Evolutionary conservation across 192 early-diverging fungal species (phyloP).

Genomic region (Gonapodya prolifera): DNA sequence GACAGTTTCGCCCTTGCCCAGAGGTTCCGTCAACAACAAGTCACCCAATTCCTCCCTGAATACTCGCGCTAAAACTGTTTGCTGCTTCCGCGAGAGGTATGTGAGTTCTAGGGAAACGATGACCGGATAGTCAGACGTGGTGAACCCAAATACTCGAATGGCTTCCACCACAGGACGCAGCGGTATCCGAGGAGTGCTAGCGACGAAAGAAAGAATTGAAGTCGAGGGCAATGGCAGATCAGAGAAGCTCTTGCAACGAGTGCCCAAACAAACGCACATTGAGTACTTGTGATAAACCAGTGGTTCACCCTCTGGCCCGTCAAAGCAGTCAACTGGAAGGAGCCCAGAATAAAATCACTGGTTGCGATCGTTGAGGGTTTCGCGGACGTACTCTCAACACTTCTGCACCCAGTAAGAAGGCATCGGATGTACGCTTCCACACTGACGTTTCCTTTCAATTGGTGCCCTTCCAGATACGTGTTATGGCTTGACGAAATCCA

Average conservation of each 20-base stretch:
- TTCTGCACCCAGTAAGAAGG: slow-evolving; percentile 76
- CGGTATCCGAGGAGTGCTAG: slow-evolving; percentile 59
- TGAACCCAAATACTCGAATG: slow-evolving; percentile 77
- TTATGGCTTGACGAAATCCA: slow-evolving; percentile 83
- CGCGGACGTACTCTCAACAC: slow-evolving; percentile 53
- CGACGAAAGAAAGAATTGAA: not conserved
- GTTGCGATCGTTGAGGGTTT: slow-evolving; percentile 2
- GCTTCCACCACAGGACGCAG: slow-evolving; percentile 75
- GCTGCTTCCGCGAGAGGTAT: not conserved
- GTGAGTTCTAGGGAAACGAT: slow-evolving; percentile 62
- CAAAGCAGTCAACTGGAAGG: slow-evolving; percentile 74
- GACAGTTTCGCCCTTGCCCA: not conserved
- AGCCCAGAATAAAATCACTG: slow-evolving; percentile 6
- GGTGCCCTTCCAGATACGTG: slow-evolving; percentile 74
- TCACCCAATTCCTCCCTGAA: not conserved
- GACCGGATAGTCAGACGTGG: slow-evolving; percentile 64
- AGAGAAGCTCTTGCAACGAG: too few relatives aligned
- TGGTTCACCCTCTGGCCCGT: slow-evolving; percentile 64
- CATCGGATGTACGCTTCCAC: slow-evolving; percentile 78
- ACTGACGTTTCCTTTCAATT: slow-evolving; percentile 61
- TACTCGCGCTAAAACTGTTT: not conserved
- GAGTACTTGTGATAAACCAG: slow-evolving; percentile 76
- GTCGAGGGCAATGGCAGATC: not conserved
- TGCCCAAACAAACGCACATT: slow-evolving; percentile 26
- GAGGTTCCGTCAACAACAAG: not conserved